phyloP scores from a whole-genome alignment of 2,329 filamentous ascomycete species.

The Simplicillium sp. region DNA sequence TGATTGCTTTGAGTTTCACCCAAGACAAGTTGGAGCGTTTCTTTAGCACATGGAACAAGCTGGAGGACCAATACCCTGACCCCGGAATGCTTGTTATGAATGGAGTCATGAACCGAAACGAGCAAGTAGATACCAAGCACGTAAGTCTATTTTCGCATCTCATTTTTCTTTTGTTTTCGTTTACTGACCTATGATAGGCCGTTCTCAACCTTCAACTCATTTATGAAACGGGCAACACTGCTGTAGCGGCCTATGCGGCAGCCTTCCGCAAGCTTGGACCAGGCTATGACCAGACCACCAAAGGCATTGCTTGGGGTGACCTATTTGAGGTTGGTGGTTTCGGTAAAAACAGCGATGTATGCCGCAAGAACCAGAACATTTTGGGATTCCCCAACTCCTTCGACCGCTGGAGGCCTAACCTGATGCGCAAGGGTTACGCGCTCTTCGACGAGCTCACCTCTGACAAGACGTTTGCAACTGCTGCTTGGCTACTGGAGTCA shows the following conservation, averaged over 20 bases:
- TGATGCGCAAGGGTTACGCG: conserved; percentile 4
- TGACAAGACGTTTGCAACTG: conserved; percentile 2
- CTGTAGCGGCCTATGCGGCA: conserved; percentile 2
- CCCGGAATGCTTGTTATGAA: conserved; percentile 4
- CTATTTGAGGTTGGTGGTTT: conserved; percentile 5
- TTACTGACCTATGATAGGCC: conserved; percentile 4
- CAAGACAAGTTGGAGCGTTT: conserved; percentile 2
- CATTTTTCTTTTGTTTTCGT: not conserved
- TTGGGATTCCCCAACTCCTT: conserved; percentile 7
- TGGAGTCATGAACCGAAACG: conserved; percentile 1
- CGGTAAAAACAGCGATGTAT: conserved; percentile 1
- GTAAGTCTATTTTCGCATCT: not conserved
- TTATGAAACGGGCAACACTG: conserved; percentile 3
- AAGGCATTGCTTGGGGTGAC: conserved; percentile 5
- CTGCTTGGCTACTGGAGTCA: conserved; percentile 1
- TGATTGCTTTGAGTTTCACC: not conserved
- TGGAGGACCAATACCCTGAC: conserved; percentile 2
- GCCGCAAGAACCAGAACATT: conserved; percentile 8
- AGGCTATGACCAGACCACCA: not conserved
- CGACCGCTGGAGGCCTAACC: conserved; percentile 3
- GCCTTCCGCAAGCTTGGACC: conserved; percentile 8
- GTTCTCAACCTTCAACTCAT: conserved; percentile 7
- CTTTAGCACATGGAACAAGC: conserved; percentile 3
- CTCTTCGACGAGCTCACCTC: conserved; percentile 6
- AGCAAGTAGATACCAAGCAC: not conserved